Base-by-base conservation (phyloP, 2,329 filamentous ascomycete genomes). In the Curvularia lunata region DNA sequence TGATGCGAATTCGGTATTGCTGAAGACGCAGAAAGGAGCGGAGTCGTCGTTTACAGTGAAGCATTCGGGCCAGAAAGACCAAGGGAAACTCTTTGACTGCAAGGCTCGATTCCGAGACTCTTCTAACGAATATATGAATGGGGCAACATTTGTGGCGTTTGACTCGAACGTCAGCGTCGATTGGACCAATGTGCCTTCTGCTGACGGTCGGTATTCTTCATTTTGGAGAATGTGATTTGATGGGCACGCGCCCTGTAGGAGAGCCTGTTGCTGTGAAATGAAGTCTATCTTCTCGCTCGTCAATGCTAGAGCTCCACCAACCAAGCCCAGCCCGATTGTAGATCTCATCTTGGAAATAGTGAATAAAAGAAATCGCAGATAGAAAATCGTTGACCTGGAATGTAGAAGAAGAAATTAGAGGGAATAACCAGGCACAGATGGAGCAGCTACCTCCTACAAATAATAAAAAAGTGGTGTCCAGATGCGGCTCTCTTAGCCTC, bases 61-160 rank as follows among this genome's bases (percentile, higher is more conserved):
- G 49, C 73, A 75, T 52, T 74, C 65, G 0, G 73, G 73, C 67
- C 68, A 71, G 48, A 68, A 71, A 0, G 72, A 70, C 73, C 73
- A 76, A 2, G 71, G 72, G 38, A 72, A 73, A 42, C 71, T 50
- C 7, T 59, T 48, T 6, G 56, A 19, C 37, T 64, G 48, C 30
- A 66, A 59, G 7, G 70, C 70, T n/a, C 59, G 37, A 6, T 34
- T 47, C 12, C 67, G 64, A 16, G 71, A 59, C 28, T 73, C 67
- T 28, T 72, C 66, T 13, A 73, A 54, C 2, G 53, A 46, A n/a
- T 47, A 42, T 19, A 41, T 53, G 4, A 54, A 55, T 8, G 16
- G 40, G 1, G 50, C 34, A 21, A 61, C 47, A 2, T 66, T 63
- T 3, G 69, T 59, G 7, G 58, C 56, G 47, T 75, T 75, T 19